Base-by-base conservation (phyloP, 2,329 filamentous ascomycete species). In the Calycina herbarum region DNA sequence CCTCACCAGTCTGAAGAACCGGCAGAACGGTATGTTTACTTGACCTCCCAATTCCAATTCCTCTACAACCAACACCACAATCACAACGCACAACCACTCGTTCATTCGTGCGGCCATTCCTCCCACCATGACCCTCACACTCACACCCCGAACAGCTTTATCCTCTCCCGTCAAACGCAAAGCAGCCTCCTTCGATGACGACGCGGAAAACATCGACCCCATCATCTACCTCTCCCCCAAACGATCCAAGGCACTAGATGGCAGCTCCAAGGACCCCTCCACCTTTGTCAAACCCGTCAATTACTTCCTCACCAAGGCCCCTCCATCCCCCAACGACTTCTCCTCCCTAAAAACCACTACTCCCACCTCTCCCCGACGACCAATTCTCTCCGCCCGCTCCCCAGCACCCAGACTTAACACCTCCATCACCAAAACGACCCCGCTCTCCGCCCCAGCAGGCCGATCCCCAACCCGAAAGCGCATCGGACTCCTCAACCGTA, bases 401-500 rank as follows among this genome's bases (percentile, higher is more conserved):
- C 85, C 84, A 17, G 79, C 62, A 77, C 63, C 75, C 70, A 84
- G 79, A 71, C 71, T 84, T 64, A 82, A 79, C 76, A 78, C 79
- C 65, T 80, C 66, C 31, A 11, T 71, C 67, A 71, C 80, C 67
- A 82, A 81, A 69, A 82, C 86, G 0, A 80, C 85, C 15, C 84
- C 87, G 13, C 79, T 86, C 20, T 82, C 86, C 58, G 86, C 89
- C n/a, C 89, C 90, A 51, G 91, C 91, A 71, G 91, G 93, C 59
- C 91, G 93, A 68, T 95, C 92, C 2, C 92, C 93, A 2, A 90
- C 85, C n/a, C 82, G 89, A 72, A 93, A 92, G 79, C 86, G 88
- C 67, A 82, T 88, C 33, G 86, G 87, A 61, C 86, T 93, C 68
- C 82, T 93, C 54, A 87, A 84, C 75, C 87, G 90, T 66, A 89